Conservation (phyloP, 2,329 filamentous ascomycete genomes). For the Claviceps citrina region DNA sequence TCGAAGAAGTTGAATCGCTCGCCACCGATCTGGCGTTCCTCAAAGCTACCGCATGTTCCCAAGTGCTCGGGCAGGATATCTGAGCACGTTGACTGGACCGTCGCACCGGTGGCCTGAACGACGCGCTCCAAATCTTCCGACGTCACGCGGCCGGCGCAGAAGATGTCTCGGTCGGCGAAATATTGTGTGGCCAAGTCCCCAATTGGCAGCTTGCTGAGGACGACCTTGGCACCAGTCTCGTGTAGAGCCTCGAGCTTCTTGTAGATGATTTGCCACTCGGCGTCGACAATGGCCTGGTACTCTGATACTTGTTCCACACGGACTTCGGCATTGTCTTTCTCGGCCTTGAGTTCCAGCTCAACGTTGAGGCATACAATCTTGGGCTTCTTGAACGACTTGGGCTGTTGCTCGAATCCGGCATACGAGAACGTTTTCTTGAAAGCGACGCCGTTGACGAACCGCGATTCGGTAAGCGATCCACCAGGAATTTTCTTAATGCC, state of each 20-base stretch:
- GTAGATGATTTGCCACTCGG: constrained; percentile 99
- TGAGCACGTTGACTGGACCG: constrained; percentile 87
- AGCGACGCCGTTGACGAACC: constrained; percentile 93
- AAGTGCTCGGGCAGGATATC: constrained; percentile 83
- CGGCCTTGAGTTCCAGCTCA: constrained; percentile 93
- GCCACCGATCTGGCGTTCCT: constrained; percentile 92
- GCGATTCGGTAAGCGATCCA: constrained; percentile 85
- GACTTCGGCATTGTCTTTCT: constrained; percentile 98
- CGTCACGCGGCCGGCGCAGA: constrained; percentile 88
- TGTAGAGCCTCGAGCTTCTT: constrained; percentile 94
- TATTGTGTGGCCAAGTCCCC: constrained; percentile 95
- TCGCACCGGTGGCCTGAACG: constrained; percentile 84
- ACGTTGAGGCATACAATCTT: constrained; percentile 97
- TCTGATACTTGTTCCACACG: constrained; percentile 96
- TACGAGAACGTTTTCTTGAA: constrained; percentile 99
- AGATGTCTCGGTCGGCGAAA: constrained; percentile 95
- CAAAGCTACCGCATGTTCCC: constrained; percentile 77
- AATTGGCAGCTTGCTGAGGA: constrained; percentile 92
- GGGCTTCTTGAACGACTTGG: constrained; percentile 83
- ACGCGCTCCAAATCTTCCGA: constrained; percentile 91
- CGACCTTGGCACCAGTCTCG: constrained; percentile 91
- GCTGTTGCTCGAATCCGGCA: constrained; percentile 97
- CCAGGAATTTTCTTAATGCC: constrained; percentile 97
- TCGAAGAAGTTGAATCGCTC: constrained; percentile 99
- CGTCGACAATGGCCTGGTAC: constrained; percentile 98